Evolutionary conservation across 2,329 filamentous ascomycete species (phyloP).

Genomic region (Sclerotinia trifoliorum): DNA sequence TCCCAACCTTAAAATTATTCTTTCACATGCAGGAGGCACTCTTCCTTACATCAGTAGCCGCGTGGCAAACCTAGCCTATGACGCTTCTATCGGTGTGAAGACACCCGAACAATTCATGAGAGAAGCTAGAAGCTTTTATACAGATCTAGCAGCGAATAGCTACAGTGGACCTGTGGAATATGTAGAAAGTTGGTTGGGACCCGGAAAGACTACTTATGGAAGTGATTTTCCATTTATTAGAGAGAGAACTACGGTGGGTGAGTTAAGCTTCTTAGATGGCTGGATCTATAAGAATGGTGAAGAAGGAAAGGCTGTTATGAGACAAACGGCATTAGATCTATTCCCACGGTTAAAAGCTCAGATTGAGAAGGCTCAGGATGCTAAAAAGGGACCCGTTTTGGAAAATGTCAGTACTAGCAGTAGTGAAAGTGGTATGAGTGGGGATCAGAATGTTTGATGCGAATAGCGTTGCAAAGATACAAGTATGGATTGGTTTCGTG

Average conservation of each 20-base stretch:
- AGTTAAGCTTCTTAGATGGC: not conserved
- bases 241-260: not conserved
- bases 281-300: not conserved
- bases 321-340: not conserved
- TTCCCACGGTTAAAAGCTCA: constrained; percentile 3
- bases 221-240: not conserved
- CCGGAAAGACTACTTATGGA: not conserved
- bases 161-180: not conserved
- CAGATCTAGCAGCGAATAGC: not conserved
- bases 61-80: constrained; percentile 17
- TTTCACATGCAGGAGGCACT: constrained; percentile 48
- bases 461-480: too few species aligned
- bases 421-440: too few species aligned
- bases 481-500: too few species aligned
- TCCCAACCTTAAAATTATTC: constrained; percentile 47
- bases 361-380: not conserved
- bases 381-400: too few species aligned
- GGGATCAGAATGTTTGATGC: not conserved
- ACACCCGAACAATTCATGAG: not conserved
- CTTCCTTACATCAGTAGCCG: constrained; percentile 32
- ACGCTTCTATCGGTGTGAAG: not conserved
- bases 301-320: not conserved
- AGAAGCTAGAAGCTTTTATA: constrained; percentile 14
- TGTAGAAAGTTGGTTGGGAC: not conserved
- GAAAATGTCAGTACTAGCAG: not conserved